phyloP scores from a whole-genome alignment of 345 rosid genomes.

The Melaleuca alternifolia region DNA sequence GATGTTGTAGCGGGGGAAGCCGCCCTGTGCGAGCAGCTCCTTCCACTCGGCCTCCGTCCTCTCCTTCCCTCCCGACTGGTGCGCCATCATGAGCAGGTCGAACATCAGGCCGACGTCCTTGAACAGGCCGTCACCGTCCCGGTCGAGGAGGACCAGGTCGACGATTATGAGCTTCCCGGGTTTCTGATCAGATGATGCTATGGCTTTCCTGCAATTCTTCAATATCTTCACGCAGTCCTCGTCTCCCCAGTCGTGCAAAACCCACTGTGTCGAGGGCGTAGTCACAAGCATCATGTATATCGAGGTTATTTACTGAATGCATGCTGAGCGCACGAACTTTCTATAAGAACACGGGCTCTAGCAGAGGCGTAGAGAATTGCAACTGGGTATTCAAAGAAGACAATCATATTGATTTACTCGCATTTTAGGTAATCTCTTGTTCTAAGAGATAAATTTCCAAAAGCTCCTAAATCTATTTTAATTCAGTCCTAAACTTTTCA shows the following conservation, averaged over 20 bases:
- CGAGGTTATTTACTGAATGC: not conserved
- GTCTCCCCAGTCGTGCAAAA: conserved; percentile 20
- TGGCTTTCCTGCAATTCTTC: conserved; percentile 11
- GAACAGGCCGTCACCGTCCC: not conserved
- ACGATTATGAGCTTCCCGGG: conserved; percentile 9
- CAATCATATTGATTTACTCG: too few relatives aligned
- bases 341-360: too few relatives aligned
- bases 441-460: not conserved
- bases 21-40: conserved; percentile 13
- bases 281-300: not conserved
- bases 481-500: too few relatives aligned
- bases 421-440: not conserved
- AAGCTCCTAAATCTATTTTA: too few relatives aligned
- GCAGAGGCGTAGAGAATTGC: too few relatives aligned
- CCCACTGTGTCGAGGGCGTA: conserved; percentile 2
- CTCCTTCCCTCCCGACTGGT: conserved; percentile 7
- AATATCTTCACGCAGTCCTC: conserved; percentile 14
- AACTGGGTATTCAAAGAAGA: too few relatives aligned
- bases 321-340: not conserved
- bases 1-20: conserved; percentile 21
- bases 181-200: not conserved
- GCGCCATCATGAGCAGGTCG: conserved; percentile 21
- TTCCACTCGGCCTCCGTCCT: conserved; percentile 23
- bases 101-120: not conserved
- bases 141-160: not conserved